A percentile compares a stretch with the other conserved stretches of the same genome.
These are phyloP conservation scores for Ampelomyces quisqualis DNA, from an alignment of 2,329 filamentous ascomycete genomes.

Conservation along the genomic window DNA sequence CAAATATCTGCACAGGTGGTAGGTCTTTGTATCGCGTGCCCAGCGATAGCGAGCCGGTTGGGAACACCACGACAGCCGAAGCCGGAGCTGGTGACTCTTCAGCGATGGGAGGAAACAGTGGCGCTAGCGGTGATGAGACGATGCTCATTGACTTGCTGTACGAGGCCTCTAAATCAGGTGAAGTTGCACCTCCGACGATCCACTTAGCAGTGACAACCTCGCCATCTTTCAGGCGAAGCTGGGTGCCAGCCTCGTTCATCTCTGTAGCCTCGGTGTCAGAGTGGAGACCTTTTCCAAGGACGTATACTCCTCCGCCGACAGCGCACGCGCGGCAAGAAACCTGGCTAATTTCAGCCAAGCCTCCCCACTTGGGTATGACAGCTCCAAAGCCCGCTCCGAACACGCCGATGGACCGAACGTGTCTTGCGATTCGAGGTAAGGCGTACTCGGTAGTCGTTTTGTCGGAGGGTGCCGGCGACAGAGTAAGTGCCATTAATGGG, in stretches of 20 bases:
- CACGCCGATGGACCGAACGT: conserved; percentile 81
- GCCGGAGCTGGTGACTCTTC: conserved; percentile 77
- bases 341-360: conserved; percentile 83
- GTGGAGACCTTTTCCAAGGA: conserved; percentile 70
- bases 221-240: conserved; percentile 58
- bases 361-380: conserved; percentile 90
- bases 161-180: conserved; percentile 6
- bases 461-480: conserved; percentile 63
- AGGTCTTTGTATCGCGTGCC: conserved; percentile 19
- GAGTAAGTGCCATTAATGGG: conserved; percentile 67
- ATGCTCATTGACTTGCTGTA: conserved; percentile 67
- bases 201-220: conserved; percentile 58
- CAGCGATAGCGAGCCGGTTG: conserved; percentile 56
- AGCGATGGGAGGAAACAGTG: conserved; percentile 67
- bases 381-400: conserved; percentile 89
- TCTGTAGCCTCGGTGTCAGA: conserved; percentile 3
- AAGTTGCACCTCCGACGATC: conserved; percentile 51
- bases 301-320: conserved; percentile 88
- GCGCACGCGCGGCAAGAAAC: conserved; percentile 87
- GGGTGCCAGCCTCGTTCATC: conserved; percentile 29
- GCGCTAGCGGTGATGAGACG: conserved; percentile 63
- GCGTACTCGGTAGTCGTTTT: conserved; percentile 66
- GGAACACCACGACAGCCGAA: conserved; percentile 69
- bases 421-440: conserved; percentile 70
- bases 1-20: conserved; percentile 61